phyloP scores from a whole-genome alignment of 805 yeast species.

The Sugiyamaella marilandica region DNA sequence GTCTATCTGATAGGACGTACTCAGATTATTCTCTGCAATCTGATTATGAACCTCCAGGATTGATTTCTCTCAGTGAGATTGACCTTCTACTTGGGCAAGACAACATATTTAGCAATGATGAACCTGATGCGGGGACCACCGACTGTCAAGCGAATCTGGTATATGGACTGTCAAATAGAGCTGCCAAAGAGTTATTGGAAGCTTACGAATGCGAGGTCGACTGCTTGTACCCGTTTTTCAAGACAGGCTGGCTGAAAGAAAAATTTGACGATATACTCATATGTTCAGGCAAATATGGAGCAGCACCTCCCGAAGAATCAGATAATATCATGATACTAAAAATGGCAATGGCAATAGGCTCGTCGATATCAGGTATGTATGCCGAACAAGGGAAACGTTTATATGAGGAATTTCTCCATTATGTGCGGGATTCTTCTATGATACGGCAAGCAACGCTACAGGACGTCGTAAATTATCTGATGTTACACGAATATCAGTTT shows the following conservation, averaged over 20 bases:
- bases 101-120: too few relatives aligned
- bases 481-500: slow-evolving; percentile 24
- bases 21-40: too few relatives aligned
- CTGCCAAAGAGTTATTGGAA: slow-evolving; percentile 14
- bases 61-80: too few relatives aligned
- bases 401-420: slow-evolving; percentile 17
- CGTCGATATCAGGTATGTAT: slow-evolving; percentile 14
- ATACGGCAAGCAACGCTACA: slow-evolving; percentile 19
- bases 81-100: too few relatives aligned
- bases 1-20: too few relatives aligned
- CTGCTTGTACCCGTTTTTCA: slow-evolving; percentile 24
- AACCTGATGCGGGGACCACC: too few relatives aligned
- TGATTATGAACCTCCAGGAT: too few relatives aligned
- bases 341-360: slow-evolving; percentile 20
- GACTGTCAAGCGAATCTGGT: too few relatives aligned
- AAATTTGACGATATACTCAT: slow-evolving; percentile 16
- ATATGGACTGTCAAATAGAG: too few relatives aligned
- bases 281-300: neutral
- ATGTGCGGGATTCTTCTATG: slow-evolving; percentile 12
- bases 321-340: slow-evolving; percentile 15
- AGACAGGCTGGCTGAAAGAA: slow-evolving; percentile 16
- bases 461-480: slow-evolving; percentile 14
- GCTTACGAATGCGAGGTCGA: slow-evolving; percentile 24
- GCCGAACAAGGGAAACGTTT: slow-evolving; percentile 16
- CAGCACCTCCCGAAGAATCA: neutral